Evolutionary conservation across 2,329 filamentous ascomycete genomes (phyloP), one percentile per base, ranked within the genome.

Genomic region (Bipolaris gigantea): DNA sequence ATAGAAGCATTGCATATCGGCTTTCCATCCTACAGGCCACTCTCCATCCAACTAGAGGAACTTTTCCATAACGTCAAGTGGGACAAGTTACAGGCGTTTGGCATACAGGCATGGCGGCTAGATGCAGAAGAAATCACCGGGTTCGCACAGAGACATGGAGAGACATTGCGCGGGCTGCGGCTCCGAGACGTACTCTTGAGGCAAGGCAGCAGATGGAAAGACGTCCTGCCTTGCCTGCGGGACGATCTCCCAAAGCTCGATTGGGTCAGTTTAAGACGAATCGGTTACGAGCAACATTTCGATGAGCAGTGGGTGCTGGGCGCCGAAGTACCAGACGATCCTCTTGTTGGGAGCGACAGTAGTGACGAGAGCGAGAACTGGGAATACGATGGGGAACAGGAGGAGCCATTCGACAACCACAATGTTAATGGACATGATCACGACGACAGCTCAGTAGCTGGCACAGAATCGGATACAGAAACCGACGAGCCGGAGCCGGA

Each of bases 1-100:
- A 81, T 89, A 63, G 79, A 83, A 54, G 81, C 84, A 18, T 75
- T 89, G 16, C 85, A 89, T 62, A 77, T 89, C 32, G 85, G 86
- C 3, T 89, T 88, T 60, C 83, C 83, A 0, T 79, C 81, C 6
- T 78, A 82, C 51, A 69, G 77, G 16, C 85, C 85, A 0, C 72
- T 88, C 2, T 80, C 79, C 19, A 69, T 88, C 18, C 77, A 78
- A 5, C 76, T 89, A 2, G 83, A 86, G 55, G 77, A 81, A 5
- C 77, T 89, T 21, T 88, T 89, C 65, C 85, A 88, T 63, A 75
- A 82, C 52, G 78, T 86, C 7, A 77, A 78, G 39, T 88, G 85
- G 84, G 79, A 82, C 13, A 82, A 81, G 32, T 75, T 89, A 5
- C 78, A 83, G 32, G 84, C 85, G 2, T 82, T 89, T 50, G 86